Percentiles rank a stretch among this genome's conserved stretches.
Conservation (phyloP, 202 grass and related monocot species). For the Panicum virgatum region DNA sequence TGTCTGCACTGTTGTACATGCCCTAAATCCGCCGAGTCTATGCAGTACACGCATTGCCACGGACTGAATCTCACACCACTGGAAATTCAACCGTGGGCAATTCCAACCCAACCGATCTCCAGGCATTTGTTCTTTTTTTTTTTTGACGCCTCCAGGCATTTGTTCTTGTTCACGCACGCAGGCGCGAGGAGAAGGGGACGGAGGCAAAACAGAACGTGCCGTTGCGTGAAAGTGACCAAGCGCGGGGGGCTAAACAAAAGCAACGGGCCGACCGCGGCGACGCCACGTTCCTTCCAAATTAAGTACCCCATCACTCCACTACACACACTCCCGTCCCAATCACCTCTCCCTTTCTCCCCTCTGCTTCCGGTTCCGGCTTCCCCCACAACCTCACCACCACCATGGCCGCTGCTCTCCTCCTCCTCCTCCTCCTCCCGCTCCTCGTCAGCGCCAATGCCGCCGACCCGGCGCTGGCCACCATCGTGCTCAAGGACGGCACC, state of each 20-base stretch:
- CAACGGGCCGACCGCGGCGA: neutral
- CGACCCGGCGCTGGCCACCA: neutral
- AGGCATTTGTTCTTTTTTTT: too few relatives aligned
- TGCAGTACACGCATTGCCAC: too few relatives aligned
- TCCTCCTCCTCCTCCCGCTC: conserved; percentile 4
- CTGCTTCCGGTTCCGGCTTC: too few relatives aligned
- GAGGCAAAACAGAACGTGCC: neutral
- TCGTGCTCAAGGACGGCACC: conserved; percentile 67
- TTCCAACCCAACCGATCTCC: too few relatives aligned
- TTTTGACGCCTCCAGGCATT: too few relatives aligned
- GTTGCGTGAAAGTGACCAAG: neutral
- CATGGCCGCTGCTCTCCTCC: conserved; percentile 19
- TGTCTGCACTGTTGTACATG: too few relatives aligned
- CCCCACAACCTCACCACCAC: neutral
- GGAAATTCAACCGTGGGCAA: too few relatives aligned
- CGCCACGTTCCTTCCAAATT: conserved; percentile 3
- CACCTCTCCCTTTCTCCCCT: neutral
- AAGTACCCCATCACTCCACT: conserved; percentile 3
- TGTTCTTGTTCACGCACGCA: neutral
- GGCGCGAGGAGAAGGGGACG: too few relatives aligned
- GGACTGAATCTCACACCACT: too few relatives aligned
- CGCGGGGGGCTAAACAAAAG: neutral
- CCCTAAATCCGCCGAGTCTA: too few relatives aligned
- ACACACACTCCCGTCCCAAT: conserved; percentile 24
- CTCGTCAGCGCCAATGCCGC: conserved; percentile 16